phyloP scores from a whole-genome alignment of 2,329 filamentous ascomycete species.

The Thermothelomyces thermophilus region DNA sequence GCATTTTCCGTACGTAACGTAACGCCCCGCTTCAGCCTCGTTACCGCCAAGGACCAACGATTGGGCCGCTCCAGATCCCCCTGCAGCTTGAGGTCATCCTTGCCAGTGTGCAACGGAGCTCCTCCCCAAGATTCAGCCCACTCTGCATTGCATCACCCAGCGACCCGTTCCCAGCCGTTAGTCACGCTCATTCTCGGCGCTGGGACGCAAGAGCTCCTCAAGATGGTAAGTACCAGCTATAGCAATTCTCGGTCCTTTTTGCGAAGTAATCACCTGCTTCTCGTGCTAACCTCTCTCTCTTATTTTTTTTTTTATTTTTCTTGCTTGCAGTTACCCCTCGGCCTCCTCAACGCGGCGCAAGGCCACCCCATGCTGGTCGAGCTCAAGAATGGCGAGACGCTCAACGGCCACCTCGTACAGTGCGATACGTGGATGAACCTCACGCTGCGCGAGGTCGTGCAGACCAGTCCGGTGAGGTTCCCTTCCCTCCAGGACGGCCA shows the following conservation, averaged over 20 bases:
- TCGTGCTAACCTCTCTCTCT: background rate
- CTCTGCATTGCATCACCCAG: background rate
- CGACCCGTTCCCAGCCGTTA: background rate
- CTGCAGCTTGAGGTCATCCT: conserved; percentile 9
- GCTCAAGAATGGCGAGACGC: conserved; percentile 93
- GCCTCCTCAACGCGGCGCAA: conserved; percentile 89
- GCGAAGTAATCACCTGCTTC: background rate
- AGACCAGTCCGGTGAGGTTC: conserved; percentile 71
- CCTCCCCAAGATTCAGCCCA: background rate
- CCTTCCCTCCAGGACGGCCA: background rate
- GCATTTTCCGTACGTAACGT: too few relatives aligned
- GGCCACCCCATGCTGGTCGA: conserved; percentile 97
- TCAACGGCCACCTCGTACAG: conserved; percentile 91
- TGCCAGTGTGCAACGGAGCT: background rate
- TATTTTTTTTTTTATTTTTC: background rate
- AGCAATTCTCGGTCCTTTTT: too few relatives aligned
- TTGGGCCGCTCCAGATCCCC: background rate
- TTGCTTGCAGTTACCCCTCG: conserved; percentile 56
- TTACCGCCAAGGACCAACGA: background rate
- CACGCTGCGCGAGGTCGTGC: conserved; percentile 92
- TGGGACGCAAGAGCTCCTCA: conserved; percentile 1
- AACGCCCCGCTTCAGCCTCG: background rate
- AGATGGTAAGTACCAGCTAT: conserved; percentile 4
- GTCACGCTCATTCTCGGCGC: background rate
- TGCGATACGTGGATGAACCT: conserved; percentile 99